Base-by-base conservation (phyloP, 1,284 basidiomycete species). In the Trichosporon asahii region DNA sequence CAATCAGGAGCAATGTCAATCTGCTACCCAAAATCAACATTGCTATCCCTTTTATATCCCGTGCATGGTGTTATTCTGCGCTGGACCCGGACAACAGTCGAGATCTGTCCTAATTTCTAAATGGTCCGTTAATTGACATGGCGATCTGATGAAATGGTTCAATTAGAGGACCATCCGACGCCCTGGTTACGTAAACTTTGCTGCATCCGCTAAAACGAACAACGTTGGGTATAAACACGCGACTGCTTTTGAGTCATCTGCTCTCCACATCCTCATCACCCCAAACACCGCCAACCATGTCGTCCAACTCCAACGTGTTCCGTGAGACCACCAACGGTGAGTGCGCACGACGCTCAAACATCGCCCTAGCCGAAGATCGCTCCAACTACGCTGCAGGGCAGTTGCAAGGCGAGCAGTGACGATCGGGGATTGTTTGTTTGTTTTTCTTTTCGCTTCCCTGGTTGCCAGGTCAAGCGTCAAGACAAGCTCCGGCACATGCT, bases 251-350 rank as follows among this genome's bases (percentile, higher is more conserved):
- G 27, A 49, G 15, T 66, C 23, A 21, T 60, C 57, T 14, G 37
- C 27, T 57, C 23, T 49, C 55, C 23, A 44, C 53, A 49, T 46
- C 46, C 66, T 57, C 49, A 53, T 37, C 66, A 25, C 23, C 29
- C n/a, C n/a, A 46, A 49, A 63, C 8, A 44, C 35, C 35, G 14
- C 23, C 63, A 23, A 49, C 33, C 46, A 70, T 68, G 44, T 64
- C 66, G 64, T 65, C 37, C 64, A 69, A 66, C 67, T 63, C 68
- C 64, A 73, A 73, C 72, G 68, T 73, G 61, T 73, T 73, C 68
- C 66, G 67, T 66, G 72, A 73, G 68, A 70, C 72, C 27, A 73
- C 57, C 57, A 61, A 71, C 66, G 70, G 72, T 73, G 66, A 60
- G 72, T 67, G 15, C 12, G 7, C n/a, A 6, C 5, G 5, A 7